Evolutionary conservation across 768 basidiomycete genomes (phyloP).

Genomic region (Podaxis rugospora): DNA sequence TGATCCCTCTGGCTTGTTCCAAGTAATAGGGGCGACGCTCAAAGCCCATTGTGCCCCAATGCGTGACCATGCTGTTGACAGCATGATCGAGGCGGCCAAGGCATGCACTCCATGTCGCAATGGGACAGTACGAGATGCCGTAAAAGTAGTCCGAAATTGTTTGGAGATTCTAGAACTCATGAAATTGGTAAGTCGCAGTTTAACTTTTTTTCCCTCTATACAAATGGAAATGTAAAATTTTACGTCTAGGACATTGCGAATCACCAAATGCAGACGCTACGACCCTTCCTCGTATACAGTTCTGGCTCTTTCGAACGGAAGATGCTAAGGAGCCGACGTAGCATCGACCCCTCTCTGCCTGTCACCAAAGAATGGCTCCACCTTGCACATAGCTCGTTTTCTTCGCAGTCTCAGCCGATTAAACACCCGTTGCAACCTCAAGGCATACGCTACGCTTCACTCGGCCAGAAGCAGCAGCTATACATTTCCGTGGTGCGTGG

Average conservation of each 20-base stretch:
- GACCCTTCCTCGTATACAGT: constrained; percentile 81
- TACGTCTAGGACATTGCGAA: constrained; percentile 85
- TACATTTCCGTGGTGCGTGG: constrained; percentile 56
- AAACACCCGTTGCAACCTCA: constrained; percentile 39
- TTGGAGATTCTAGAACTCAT: constrained; percentile 91
- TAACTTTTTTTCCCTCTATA: constrained; percentile 9
- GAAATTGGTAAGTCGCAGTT: constrained; percentile 70
- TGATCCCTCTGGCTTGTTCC: constrained; percentile 75
- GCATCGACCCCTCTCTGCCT: constrained; percentile 38
- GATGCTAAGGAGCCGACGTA: constrained; percentile 63
- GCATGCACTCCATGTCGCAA: constrained; percentile 49
- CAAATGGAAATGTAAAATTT: constrained; percentile 15
- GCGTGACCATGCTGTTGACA: constrained; percentile 79
- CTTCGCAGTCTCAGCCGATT: constrained; percentile 34
- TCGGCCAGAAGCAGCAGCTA: constrained; percentile 50
- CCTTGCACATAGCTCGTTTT: constrained; percentile 42
- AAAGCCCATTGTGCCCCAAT: constrained; percentile 94
- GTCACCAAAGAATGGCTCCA: constrained; percentile 65
- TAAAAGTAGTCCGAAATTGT: constrained; percentile 74
- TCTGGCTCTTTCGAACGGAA: constrained; percentile 78
- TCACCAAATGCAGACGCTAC: constrained; percentile 89
- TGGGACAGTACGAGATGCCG: constrained; percentile 58
- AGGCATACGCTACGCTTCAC: constrained; percentile 37
- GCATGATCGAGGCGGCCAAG: constrained; percentile 72
- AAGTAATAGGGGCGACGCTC: constrained; percentile 73